Evolutionary conservation across 169 alveolate species (phyloP).

Genomic region (Perkinsus chesapeaki): DNA sequence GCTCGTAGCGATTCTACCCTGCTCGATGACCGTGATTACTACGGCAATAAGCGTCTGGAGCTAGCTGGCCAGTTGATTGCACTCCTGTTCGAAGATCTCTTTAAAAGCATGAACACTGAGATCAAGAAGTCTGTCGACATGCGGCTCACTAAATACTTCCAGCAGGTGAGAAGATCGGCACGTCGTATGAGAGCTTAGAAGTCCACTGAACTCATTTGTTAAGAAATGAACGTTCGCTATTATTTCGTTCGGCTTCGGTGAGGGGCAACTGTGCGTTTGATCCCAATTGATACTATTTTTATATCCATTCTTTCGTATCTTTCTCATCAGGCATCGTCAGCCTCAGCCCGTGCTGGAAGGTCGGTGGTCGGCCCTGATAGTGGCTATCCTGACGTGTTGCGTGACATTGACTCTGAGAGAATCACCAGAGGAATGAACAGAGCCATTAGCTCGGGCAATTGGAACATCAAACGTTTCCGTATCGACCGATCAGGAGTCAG

Average conservation of each 20-base stretch:
- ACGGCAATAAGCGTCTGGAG: conserved; percentile 98
- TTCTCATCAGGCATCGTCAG: not conserved
- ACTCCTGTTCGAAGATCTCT: conserved; percentile 90
- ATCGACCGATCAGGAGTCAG: conserved; percentile 97
- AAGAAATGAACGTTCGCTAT: not conserved
- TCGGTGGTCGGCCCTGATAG: conserved; percentile 16
- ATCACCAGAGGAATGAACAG: conserved; percentile 91
- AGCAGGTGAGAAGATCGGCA: not conserved
- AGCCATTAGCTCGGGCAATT: conserved; percentile 96
- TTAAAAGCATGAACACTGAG: conserved; percentile 50
- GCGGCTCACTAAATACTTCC: conserved; percentile 10
- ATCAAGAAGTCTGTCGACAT: conserved; percentile 46
- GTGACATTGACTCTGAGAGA: conserved; percentile 78
- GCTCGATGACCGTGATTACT: conserved; percentile 97
- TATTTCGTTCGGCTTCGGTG: not conserved
- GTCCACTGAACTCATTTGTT: too few relatives aligned
- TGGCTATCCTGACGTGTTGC: conserved; percentile 74
- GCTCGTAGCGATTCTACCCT: conserved; percentile 81
- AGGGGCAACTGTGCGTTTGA: not conserved
- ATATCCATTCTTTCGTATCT: not conserved
- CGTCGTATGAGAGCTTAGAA: not conserved
- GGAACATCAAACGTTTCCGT: conserved; percentile 96
- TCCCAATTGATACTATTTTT: not conserved
- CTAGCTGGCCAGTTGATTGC: conserved; percentile 96
- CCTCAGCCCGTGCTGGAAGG: not conserved